Base-by-base conservation (phyloP, 1,139 yeast genomes). In the Suhomyces coccinellae region DNA sequence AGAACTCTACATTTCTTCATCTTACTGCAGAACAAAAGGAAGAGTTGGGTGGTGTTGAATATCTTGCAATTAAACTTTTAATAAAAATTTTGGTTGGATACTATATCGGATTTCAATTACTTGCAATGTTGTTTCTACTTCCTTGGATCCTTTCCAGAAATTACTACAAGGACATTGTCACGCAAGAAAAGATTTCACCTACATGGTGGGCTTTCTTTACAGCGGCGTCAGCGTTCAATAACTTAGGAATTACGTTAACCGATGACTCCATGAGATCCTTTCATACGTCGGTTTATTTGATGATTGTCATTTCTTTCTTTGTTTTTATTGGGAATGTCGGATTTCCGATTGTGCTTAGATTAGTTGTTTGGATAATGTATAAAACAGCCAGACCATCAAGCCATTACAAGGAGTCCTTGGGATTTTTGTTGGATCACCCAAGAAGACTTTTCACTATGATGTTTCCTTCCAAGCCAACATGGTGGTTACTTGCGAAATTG, bases 31-130 rank as follows among this genome's bases (percentile, higher is more conserved):
- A 80, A 20, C 98, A 95, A 63, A 89, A 89, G 57, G 95, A 87
- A 49, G 99, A 93, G 62, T 68, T 93, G 37, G 99, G 99, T 29
- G 99, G 99, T 44, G 97, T 93, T 9, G 99, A 93, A 61, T 95
- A 93, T 60, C 78, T 97, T 40, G 90, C 99, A 0, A 77, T 87
- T 45, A 89, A 89, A 58, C 67, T 90, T 11, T 69, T 93, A 46
- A 82, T 88, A 44, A 80, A 79, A 54, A 80, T 93, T 40, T 68
- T 93, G 17, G 62, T 83, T 1, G 46, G 62, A 2, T 93, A 88
- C 61, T 90, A 87, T 57, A 53, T 89, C 45, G 96, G 96, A 0
- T 82, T 87, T 57, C 91, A 85, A 56, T 50, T 87, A 3, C 41
- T 89, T 11, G 82, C 83, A 0, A 63, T 83, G 37, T 56, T 82